A percentile compares a stretch with the other conserved stretches of the same genome.
Evolutionary conservation across 164 flowering plant genomes (phyloP).

Genomic region (Magnolia sinica): DNA sequence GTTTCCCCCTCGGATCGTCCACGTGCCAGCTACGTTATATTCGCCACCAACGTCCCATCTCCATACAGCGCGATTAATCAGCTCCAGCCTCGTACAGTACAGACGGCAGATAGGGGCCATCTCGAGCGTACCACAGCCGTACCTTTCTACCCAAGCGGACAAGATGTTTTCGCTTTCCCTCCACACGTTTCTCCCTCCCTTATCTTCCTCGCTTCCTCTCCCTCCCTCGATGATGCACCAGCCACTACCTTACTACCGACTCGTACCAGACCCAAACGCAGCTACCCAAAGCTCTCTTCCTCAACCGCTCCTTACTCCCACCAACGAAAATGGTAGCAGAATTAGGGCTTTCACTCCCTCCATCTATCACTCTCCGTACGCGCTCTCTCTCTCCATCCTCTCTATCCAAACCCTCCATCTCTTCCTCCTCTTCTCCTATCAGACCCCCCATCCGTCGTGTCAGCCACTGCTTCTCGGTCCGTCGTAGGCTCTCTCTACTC

Average conservation of each 20-base stretch:
- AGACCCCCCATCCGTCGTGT: slow-evolving; percentile 3
- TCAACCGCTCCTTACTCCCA: neutral
- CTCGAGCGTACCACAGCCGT: neutral
- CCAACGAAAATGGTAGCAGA: slow-evolving; percentile 20
- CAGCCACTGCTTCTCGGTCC: neutral
- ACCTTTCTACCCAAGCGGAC: neutral
- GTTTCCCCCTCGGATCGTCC: too few species aligned
- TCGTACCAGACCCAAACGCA: neutral
- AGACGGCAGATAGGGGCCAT: too few species aligned
- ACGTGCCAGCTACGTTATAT: too few species aligned
- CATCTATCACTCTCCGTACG: neutral
- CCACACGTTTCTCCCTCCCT: slow-evolving; percentile 17
- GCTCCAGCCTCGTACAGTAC: too few species aligned
- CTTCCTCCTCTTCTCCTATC: slow-evolving; percentile 13
- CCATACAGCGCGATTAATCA: too few species aligned
- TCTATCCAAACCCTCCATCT: slow-evolving; percentile 9
- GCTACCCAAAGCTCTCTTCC: neutral
- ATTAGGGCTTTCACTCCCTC: slow-evolving; percentile 24
- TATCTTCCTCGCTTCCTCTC: slow-evolving; percentile 5
- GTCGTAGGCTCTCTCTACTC: slow-evolving; percentile 9
- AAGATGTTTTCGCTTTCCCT: slow-evolving; percentile 5
- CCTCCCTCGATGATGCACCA: neutral
- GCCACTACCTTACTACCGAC: neutral
- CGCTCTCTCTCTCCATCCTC: neutral
- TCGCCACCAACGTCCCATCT: too few species aligned